A percentile compares a stretch with the other conserved stretches of the same genome.
phyloP scores from a whole-genome alignment of 2,329 filamentous ascomycete species.

The Colletotrichum agaves region DNA sequence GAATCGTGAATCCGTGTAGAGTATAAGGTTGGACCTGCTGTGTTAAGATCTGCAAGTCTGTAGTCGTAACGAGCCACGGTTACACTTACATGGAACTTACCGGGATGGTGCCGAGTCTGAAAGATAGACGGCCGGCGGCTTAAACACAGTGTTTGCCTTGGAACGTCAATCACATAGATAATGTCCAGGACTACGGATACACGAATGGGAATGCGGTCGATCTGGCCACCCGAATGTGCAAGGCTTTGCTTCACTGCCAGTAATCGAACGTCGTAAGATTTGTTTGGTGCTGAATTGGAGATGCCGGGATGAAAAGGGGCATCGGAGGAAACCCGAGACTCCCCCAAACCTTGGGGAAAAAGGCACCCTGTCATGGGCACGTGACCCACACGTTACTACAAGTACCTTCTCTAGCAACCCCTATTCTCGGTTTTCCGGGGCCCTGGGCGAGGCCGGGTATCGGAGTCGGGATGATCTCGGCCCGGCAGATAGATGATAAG shows the following conservation, averaged over 20 bases:
- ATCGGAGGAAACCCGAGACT: not conserved
- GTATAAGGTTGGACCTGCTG: not conserved
- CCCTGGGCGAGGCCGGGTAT: too few relatives aligned
- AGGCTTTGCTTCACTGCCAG: not conserved
- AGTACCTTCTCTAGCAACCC: too few relatives aligned
- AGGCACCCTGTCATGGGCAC: too few relatives aligned
- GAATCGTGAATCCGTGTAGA: not conserved
- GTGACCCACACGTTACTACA: too few relatives aligned
- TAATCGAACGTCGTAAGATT: not conserved
- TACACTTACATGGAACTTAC: not conserved
- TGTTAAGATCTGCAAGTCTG: not conserved
- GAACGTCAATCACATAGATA: not conserved
- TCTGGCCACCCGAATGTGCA: not conserved
- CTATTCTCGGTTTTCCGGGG: too few relatives aligned
- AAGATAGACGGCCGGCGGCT: not conserved
- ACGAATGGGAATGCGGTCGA: not conserved
- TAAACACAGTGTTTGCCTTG: not conserved
- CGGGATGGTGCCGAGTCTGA: not conserved
- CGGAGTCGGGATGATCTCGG: too few relatives aligned
- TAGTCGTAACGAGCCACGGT: not conserved
- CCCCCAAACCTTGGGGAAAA: not conserved
- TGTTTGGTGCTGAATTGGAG: too few relatives aligned
- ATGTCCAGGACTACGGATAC: not conserved
- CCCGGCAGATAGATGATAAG: too few relatives aligned
- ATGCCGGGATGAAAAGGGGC: not conserved